phyloP scores from a whole-genome alignment of 2,329 filamentous ascomycete genomes.

The Penicillium oxalicum region DNA sequence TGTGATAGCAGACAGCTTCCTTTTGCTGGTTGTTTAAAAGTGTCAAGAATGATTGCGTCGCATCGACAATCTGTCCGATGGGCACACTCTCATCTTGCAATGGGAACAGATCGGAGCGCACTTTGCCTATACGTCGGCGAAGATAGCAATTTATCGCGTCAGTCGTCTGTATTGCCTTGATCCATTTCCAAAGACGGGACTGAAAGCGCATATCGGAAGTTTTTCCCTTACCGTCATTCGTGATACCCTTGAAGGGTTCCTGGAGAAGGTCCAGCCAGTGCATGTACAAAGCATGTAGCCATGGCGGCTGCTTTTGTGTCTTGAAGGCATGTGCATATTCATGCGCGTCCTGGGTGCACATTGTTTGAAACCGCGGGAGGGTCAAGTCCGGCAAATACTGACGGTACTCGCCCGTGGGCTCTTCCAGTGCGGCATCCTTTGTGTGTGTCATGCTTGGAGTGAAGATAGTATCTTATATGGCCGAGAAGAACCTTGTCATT shows the following conservation, averaged over 20 bases:
- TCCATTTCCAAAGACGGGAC: not conserved
- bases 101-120: slow-evolving; percentile 51
- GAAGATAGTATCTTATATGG: not conserved
- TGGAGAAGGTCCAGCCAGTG: slow-evolving; percentile 53
- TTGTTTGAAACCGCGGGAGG: slow-evolving; percentile 56
- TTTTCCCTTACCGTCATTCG: slow-evolving; percentile 54
- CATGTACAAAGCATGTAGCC: slow-evolving; percentile 57
- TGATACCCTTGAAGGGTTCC: slow-evolving; percentile 67
- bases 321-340: slow-evolving; percentile 59
- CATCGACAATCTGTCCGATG: slow-evolving; percentile 51
- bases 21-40: slow-evolving; percentile 48
- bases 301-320: slow-evolving; percentile 55
- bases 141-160: not conserved
- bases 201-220: no score
- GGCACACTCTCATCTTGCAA: slow-evolving; percentile 60
- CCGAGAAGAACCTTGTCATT: not conserved
- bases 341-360: slow-evolving; percentile 57
- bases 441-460: slow-evolving; percentile 4
- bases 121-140: slow-evolving; percentile 35
- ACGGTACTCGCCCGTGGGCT: slow-evolving; percentile 45
- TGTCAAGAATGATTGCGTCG: slow-evolving; percentile 44
- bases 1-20: slow-evolving; percentile 50
- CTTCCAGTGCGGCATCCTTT: slow-evolving; percentile 4
- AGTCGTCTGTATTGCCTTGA: no score
- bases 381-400: slow-evolving; percentile 58